These are phyloP conservation scores for Trichoderma cornu-damae DNA, from an alignment of 2,329 filamentous ascomycete species.

Conservation along the genomic window DNA sequence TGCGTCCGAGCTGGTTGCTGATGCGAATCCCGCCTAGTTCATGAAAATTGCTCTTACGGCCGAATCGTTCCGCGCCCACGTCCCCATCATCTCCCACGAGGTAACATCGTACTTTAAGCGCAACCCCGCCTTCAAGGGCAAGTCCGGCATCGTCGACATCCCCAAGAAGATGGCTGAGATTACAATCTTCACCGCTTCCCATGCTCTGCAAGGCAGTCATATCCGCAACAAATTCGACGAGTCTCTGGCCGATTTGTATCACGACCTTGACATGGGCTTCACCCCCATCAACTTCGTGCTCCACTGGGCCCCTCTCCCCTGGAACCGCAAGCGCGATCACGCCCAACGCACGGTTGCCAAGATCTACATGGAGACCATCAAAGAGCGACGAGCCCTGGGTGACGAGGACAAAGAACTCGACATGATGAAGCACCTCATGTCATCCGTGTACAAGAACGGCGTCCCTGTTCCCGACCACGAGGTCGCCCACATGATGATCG, in stretches of 20 bases:
- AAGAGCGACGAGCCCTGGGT: slow-evolving; percentile 55
- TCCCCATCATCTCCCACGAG: slow-evolving; percentile 71
- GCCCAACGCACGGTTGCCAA: slow-evolving; percentile 77
- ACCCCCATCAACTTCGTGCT: slow-evolving; percentile 85
- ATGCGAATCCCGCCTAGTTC: slow-evolving; percentile 49
- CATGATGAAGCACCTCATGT: slow-evolving; percentile 90
- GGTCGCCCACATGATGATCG: slow-evolving; percentile 91
- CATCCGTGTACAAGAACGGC: slow-evolving; percentile 78
- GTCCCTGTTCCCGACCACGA: slow-evolving; percentile 73
- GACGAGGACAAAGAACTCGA: slow-evolving; percentile 55
- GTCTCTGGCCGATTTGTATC: slow-evolving; percentile 74
- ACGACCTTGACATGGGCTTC: slow-evolving; percentile 87
- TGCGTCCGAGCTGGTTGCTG: slow-evolving; percentile 5
- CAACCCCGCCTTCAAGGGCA: slow-evolving; percentile 60
- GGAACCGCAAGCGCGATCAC: slow-evolving; percentile 74
- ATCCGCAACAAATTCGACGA: slow-evolving; percentile 76
- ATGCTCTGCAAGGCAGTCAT: slow-evolving; percentile 77
- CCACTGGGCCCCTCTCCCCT: slow-evolving; percentile 82
- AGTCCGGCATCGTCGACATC: slow-evolving; percentile 65
- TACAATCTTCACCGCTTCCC: slow-evolving; percentile 84
- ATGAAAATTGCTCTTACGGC: slow-evolving; percentile 77
- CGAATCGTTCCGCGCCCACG: slow-evolving; percentile 68
- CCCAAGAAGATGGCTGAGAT: slow-evolving; percentile 75
- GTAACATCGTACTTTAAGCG: slow-evolving; percentile 67
- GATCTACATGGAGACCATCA: slow-evolving; percentile 77